These are phyloP conservation scores for Wickerhamomyces chambardii DNA, from an alignment of 805 yeast species.

Conservation along the genomic window DNA sequence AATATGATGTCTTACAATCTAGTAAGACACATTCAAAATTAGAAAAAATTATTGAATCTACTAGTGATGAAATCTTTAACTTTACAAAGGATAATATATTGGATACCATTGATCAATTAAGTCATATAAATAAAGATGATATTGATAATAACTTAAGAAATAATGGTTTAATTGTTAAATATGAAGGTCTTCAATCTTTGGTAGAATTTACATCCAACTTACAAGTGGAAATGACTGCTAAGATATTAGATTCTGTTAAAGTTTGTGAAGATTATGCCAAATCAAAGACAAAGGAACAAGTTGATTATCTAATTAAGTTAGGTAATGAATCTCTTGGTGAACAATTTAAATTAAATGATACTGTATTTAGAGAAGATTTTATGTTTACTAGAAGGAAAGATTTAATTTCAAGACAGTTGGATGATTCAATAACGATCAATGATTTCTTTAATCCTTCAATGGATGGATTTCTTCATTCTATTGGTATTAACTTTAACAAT, in stretches of 20 bases:
- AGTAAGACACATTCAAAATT: constrained; percentile 47
- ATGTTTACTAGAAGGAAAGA: constrained; percentile 82
- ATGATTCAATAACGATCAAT: constrained; percentile 51
- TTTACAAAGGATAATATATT: constrained; percentile 46
- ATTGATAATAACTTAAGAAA: too few relatives aligned
- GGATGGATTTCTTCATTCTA: too few relatives aligned
- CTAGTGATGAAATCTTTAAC: constrained; percentile 50
- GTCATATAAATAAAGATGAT: too few relatives aligned
- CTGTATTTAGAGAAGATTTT: constrained; percentile 56
- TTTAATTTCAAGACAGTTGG: constrained; percentile 44
- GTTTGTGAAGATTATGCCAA: constrained; percentile 67
- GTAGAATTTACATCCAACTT: constrained; percentile 65
- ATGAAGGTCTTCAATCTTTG: constrained; percentile 53
- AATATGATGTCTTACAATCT: constrained; percentile 41
- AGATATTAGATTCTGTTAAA: constrained; percentile 54
- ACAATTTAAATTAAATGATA: constrained; percentile 42
- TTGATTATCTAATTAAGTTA: constrained; percentile 47
- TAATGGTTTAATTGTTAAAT: constrained; percentile 40
- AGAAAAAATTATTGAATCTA: constrained; percentile 52
- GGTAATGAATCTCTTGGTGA: constrained; percentile 63
- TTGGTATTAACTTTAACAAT: too few relatives aligned
- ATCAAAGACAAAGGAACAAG: constrained; percentile 45
- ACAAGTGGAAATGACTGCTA: constrained; percentile 56
- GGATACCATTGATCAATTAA: constrained; percentile 39
- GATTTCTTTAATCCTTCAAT: constrained; percentile 30